Evolutionary conservation across 352 stramenopile genomes (phyloP).

Genomic region (Pythium angustatum): DNA sequence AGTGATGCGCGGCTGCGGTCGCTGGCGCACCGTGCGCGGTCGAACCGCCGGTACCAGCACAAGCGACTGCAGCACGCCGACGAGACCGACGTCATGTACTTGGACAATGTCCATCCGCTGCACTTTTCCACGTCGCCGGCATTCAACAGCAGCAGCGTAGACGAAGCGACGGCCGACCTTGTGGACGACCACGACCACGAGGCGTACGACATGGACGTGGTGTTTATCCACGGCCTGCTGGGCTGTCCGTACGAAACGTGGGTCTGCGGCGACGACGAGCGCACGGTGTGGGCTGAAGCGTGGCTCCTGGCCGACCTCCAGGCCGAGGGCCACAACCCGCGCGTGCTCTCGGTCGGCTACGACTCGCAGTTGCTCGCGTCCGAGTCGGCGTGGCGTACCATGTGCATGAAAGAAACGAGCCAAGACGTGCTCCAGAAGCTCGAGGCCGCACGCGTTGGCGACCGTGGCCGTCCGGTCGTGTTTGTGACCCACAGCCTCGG

Average conservation of each 20-base stretch:
- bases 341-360: slow-evolving; percentile 82
- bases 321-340: slow-evolving; percentile 49
- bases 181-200: not conserved
- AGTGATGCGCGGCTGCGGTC: slow-evolving; percentile 52
- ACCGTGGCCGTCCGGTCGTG: slow-evolving; percentile 59
- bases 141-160: slow-evolving; percentile 23
- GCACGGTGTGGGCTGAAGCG: slow-evolving; percentile 58
- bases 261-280: slow-evolving; percentile 67
- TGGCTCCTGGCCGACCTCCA: slow-evolving; percentile 74
- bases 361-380: slow-evolving; percentile 76
- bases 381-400: slow-evolving; percentile 72
- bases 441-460: slow-evolving; percentile 58
- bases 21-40: slow-evolving; percentile 53
- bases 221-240: slow-evolving; percentile 82
- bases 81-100: slow-evolving; percentile 49
- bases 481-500: slow-evolving; percentile 88
- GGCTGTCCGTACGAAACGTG: slow-evolving; percentile 81
- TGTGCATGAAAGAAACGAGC: slow-evolving; percentile 73
- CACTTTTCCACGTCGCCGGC: slow-evolving; percentile 44
- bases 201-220: slow-evolving; percentile 74
- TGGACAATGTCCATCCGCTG: slow-evolving; percentile 71
- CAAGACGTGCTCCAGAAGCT: slow-evolving; percentile 65
- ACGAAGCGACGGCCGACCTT: not conserved
- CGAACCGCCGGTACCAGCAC: slow-evolving; percentile 59
- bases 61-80: slow-evolving; percentile 28